Conservation (phyloP, 768 basidiomycete species). For the Suillus decipiens region DNA sequence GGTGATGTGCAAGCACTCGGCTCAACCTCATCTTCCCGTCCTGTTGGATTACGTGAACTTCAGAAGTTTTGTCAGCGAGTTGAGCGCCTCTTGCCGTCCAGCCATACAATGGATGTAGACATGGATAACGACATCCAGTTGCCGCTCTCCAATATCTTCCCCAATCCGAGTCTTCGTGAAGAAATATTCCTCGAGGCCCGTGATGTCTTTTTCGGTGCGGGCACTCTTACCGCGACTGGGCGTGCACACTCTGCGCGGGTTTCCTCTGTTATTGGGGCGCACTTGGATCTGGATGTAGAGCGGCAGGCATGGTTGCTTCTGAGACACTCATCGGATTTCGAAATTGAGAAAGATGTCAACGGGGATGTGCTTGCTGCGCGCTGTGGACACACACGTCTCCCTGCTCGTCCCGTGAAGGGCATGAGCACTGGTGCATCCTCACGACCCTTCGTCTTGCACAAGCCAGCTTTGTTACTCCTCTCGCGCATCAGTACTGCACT, state of each 20-base stretch:
- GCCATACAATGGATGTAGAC: conserved; percentile 45
- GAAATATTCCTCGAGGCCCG: conserved; percentile 86
- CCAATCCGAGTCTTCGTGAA: conserved; percentile 78
- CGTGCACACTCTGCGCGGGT: conserved; percentile 52
- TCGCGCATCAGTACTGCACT: conserved; percentile 79
- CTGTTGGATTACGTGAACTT: conserved; percentile 77
- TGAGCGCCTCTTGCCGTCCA: conserved; percentile 56
- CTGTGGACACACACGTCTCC: conserved; percentile 63
- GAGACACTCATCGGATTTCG: conserved; percentile 66
- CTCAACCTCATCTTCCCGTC: conserved; percentile 51
- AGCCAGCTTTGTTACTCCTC: conserved; percentile 76
- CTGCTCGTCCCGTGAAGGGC: conserved; percentile 42
- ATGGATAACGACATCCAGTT: conserved; percentile 36
- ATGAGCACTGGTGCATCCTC: conserved; percentile 34
- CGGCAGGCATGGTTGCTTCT: conserved; percentile 69
- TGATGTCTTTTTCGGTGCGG: conserved; percentile 89
- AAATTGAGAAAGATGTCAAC: conserved; percentile 67
- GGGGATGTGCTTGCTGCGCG: conserved; percentile 57
- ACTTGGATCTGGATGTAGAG: conserved; percentile 69
- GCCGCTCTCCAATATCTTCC: conserved; percentile 44
- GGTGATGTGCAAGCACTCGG: conserved; percentile 53
- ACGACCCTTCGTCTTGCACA: conserved; percentile 86
- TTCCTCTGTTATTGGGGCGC: conserved; percentile 54
- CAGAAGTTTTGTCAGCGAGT: conserved; percentile 83
- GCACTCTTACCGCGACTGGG: conserved; percentile 52